Evolutionary conservation across 305 asterid genomes (phyloP), one percentile per base, ranked within the genome.

Genomic region (Plantago rigida): DNA sequence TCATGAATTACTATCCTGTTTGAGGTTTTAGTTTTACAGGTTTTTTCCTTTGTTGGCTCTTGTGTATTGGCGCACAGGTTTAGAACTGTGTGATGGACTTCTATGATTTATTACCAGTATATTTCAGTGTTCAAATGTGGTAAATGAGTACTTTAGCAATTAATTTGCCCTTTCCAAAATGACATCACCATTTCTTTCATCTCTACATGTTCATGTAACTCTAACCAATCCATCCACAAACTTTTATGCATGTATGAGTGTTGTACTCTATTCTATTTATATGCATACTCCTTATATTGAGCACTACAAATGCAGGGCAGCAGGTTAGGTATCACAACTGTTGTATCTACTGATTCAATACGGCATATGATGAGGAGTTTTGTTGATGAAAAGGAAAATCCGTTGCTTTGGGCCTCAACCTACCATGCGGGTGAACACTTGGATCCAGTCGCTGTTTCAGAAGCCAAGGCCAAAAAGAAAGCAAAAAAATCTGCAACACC

Each of bases 281-380:
- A 45, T 59, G 34, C 24, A 9, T 9, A 14, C 46, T 4, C 47
- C 26, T 56, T 11, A 36, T 10, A 34, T 39, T 14, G 28, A 56
- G 41, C 47, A 56, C 71, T 56, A 49, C 65, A 14, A 50, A 56
- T 77, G 70, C 82, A 93, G 99, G 99, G 86, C 62, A 78, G 96
- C 87, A 87, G 99, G 82, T 72, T 93, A 78, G 99, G 99, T 44
- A 80, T 93, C 62, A 93, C 99, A 24, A 93, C 97, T 31, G 95
- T 93, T 58, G 68, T 93, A 71, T 93, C 97, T 50, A 93, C 99
- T 0, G 99, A 93, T 79, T 93, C 99, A 24, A 84, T 93, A 73
- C 84, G 99, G 72, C 99, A 93, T 79, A 93, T 93, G 97, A 89
- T 93, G 99, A 81, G 99, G 72, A 93, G 99, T 74, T 93, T 89